A percentile compares a stretch with the other conserved stretches of the same genome.
Conservation (phyloP, 2,329 filamentous ascomycete genomes). For the Penicillium sp. region DNA sequence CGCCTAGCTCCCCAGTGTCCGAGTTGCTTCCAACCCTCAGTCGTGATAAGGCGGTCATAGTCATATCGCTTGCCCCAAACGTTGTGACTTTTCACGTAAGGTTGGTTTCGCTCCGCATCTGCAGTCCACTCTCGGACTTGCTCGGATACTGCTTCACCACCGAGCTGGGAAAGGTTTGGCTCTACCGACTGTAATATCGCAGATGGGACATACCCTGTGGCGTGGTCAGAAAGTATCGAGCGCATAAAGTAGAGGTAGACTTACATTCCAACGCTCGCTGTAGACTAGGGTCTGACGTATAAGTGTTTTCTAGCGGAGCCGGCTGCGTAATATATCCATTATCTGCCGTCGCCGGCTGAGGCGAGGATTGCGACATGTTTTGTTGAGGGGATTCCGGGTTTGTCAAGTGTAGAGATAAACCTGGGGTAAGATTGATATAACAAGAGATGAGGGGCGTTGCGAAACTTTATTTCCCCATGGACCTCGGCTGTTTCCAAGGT, state of each 20-base stretch:
- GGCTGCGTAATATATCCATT: conserved; percentile 58
- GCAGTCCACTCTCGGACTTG: conserved; percentile 39
- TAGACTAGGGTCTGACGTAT: conserved; percentile 56
- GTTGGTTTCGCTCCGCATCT: conserved; percentile 66
- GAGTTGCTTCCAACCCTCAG: conserved; percentile 61
- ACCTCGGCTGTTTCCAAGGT: not conserved
- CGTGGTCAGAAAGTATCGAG: not conserved
- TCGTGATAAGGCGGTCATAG: conserved; percentile 61
- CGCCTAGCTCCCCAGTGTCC: conserved; percentile 36
- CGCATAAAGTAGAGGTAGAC: conserved; percentile 10
- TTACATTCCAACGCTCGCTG: conserved; percentile 55
- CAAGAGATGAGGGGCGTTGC: not conserved
- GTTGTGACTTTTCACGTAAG: conserved; percentile 60
- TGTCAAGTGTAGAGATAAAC: not conserved
- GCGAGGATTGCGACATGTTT: conserved; percentile 9
- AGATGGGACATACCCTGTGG: conserved; percentile 45
- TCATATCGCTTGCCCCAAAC: conserved; percentile 59
- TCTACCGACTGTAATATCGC: conserved; percentile 56
- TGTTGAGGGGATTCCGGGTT: no score
- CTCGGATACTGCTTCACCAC: conserved; percentile 33
- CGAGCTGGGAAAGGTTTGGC: conserved; percentile 26
- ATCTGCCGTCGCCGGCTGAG: conserved; percentile 36
- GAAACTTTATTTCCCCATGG: not conserved
- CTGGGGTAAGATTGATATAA: not conserved
- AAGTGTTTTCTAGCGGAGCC: conserved; percentile 57